Percentiles rank a stretch among this genome's conserved stretches.
Conservation (phyloP, 2,329 filamentous ascomycete species). For the Pestalotiopsis fici region DNA sequence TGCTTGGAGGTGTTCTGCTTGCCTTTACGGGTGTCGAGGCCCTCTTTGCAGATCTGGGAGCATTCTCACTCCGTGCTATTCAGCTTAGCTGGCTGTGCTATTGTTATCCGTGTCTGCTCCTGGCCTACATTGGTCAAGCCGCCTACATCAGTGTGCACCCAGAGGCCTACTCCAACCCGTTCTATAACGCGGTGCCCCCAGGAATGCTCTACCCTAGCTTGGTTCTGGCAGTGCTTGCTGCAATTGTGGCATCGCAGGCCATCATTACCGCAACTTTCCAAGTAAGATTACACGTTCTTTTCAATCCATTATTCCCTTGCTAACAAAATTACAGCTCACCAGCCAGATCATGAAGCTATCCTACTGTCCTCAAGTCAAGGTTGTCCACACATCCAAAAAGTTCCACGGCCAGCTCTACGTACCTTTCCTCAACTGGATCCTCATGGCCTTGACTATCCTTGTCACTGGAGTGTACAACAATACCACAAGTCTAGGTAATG, state of each 20-base stretch:
- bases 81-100: slow-evolving; percentile 73
- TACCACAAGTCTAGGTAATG: slow-evolving; percentile 70
- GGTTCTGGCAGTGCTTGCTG: slow-evolving; percentile 68
- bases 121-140: slow-evolving; percentile 73
- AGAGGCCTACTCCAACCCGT: slow-evolving; percentile 69
- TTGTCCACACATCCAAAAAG: slow-evolving; percentile 68
- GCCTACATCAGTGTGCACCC: slow-evolving; percentile 64
- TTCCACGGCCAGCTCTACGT: slow-evolving; percentile 80
- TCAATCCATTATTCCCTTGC: slow-evolving; percentile 17
- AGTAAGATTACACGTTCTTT: slow-evolving; percentile 39
- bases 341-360: slow-evolving; percentile 61
- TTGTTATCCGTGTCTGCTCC: slow-evolving; percentile 65
- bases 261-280: slow-evolving; percentile 78
- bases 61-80: slow-evolving; percentile 70
- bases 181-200: slow-evolving; percentile 70
- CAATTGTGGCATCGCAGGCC: slow-evolving; percentile 76
- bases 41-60: slow-evolving; percentile 76
- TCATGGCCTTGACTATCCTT: slow-evolving; percentile 75
- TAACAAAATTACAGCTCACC: slow-evolving; percentile 23
- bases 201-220: slow-evolving; percentile 70
- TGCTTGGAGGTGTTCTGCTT: slow-evolving; percentile 70
- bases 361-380: slow-evolving; percentile 77
- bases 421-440: slow-evolving; percentile 73
- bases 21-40: slow-evolving; percentile 80
- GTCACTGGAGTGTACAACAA: slow-evolving; percentile 68